Base-by-base conservation (phyloP, 2,329 filamentous ascomycete genomes). In the Alternaria ventricosa region DNA sequence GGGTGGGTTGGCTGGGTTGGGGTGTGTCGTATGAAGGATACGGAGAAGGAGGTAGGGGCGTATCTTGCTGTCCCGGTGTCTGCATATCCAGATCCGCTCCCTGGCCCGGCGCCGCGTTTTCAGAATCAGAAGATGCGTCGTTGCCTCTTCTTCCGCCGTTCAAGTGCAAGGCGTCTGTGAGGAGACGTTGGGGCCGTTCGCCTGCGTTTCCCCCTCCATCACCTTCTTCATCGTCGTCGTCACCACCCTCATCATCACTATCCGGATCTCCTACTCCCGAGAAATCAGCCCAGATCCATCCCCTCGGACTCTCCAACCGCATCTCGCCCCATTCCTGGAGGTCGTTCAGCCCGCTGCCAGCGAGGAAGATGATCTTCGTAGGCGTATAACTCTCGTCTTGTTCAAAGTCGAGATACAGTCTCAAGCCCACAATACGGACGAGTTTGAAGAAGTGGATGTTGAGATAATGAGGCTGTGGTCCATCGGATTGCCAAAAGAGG, bases 361-460 rank as follows among this genome's bases (percentile, higher is more conserved):
- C 95, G 41, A 91, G 88, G 76, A 98, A 94, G 50, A 92, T 84
- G 74, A 99, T 96, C 73, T 94, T 92, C 1, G 94, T 98, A 0
- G 96, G 96, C 4, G 96, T 99, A 79, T 99, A 99, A 46, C 92
- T 96, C 81, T 99, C 96, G 80, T 99, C 96, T 57, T 93, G 88
- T 66, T 91, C 90, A 79, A 97, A 97, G 82, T 99, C 94, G 47
- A 99, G 89, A 71, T 91, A 94, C 72, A 96, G 88, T n/a, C 92
- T 87, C 55, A 96, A 89, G 27, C 89, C 88, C 6, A 90, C 89
- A 65, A 96, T 93, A 63, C 89, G 90, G 46, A 94, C 92, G 8
- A 92, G 87, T 72, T 94, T 93, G 80, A 93, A 89, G 79, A 96
- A 96, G 80, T 96, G 93, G 44, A 96, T 91, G 63, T 92, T 95